Conservation (phyloP, 148 eudicot genomes). For the Simmondsia chinensis region DNA sequence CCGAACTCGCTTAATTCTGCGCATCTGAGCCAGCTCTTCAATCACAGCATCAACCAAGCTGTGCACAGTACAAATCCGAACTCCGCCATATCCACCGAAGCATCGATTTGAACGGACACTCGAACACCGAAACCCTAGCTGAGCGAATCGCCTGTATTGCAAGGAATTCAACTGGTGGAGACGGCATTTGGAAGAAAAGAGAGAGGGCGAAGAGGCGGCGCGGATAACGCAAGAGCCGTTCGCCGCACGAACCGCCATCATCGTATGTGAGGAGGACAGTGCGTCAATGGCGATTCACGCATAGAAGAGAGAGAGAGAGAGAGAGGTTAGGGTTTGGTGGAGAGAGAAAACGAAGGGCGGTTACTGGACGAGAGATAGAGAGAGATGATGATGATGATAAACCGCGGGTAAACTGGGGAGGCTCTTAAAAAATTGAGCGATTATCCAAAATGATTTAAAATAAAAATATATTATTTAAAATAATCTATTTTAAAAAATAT, state of each 20-base stretch:
- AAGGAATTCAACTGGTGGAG: slow-evolving; percentile 9
- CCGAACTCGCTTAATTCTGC: slow-evolving; percentile 16
- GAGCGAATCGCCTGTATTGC: neutral
- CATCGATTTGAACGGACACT: slow-evolving; percentile 6
- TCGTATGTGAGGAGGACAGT: no score
- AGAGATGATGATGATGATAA: no score
- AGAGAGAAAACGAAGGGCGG: no score
- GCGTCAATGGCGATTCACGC: no score
- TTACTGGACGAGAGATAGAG: no score
- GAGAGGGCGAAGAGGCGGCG: slow-evolving; percentile 26
- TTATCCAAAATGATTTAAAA: no score
- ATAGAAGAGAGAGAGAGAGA: no score
- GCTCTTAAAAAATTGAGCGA: no score
- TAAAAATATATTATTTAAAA: no score
- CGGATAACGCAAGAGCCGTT: slow-evolving; percentile 33
- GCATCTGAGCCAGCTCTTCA: slow-evolving; percentile 32
- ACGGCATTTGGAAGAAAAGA: slow-evolving; percentile 11
- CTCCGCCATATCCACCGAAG: neutral
- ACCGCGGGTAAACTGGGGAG: no score
- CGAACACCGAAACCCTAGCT: slow-evolving; percentile 6
- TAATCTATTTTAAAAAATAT: no score
- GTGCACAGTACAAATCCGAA: slow-evolving; percentile 23
- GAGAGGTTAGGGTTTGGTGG: no score
- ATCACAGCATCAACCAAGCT: slow-evolving; percentile 37
- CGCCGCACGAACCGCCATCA: slow-evolving; percentile 45